Percentiles rank a stretch among this genome's conserved stretches.
Evolutionary conservation across 768 basidiomycete genomes (phyloP).

Genomic region (Pisolithus albus): DNA sequence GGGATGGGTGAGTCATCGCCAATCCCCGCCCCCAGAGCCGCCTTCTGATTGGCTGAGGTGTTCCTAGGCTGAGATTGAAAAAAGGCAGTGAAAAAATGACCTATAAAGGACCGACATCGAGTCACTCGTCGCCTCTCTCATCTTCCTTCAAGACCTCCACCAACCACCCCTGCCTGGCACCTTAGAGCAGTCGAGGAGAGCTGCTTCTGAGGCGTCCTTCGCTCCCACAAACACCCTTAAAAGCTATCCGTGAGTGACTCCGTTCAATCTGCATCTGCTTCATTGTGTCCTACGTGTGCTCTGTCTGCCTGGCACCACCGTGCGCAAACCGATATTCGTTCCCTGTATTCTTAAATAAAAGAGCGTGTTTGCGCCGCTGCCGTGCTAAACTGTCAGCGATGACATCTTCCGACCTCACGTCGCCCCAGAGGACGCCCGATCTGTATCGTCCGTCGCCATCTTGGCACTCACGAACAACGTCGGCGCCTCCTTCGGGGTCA

Average conservation of each 20-base stretch:
- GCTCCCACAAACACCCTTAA: slow-evolving; percentile 14
- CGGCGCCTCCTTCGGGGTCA: slow-evolving; percentile 20
- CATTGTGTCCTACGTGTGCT: slow-evolving; percentile 27
- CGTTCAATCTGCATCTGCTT: slow-evolving; percentile 20
- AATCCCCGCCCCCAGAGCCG: background rate
- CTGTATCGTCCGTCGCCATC: slow-evolving; percentile 26
- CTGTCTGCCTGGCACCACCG: slow-evolving; percentile 15
- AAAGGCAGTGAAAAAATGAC: slow-evolving; percentile 20
- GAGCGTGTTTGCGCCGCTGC: slow-evolving; percentile 7
- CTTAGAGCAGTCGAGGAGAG: slow-evolving; percentile 10
- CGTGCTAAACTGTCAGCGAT: background rate
- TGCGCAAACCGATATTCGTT: slow-evolving; percentile 15
- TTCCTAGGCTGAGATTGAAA: slow-evolving; percentile 32
- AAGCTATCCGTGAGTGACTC: slow-evolving; percentile 22
- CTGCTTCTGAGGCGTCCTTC: slow-evolving; percentile 14
- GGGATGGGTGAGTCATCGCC: no score
- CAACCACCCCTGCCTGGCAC: slow-evolving; percentile 1
- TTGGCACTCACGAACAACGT: slow-evolving; percentile 28
- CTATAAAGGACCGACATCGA: slow-evolving; percentile 25
- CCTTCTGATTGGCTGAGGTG: slow-evolving; percentile 9
- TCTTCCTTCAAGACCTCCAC: slow-evolving; percentile 15
- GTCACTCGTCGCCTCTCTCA: slow-evolving; percentile 13
- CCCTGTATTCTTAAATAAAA: slow-evolving; percentile 25
- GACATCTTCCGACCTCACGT: slow-evolving; percentile 8
- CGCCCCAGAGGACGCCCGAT: slow-evolving; percentile 25